Evolutionary conservation across 2,329 filamentous ascomycete genomes (phyloP), one percentile per base, ranked within the genome.

Genomic region (Alternaria burnsii): DNA sequence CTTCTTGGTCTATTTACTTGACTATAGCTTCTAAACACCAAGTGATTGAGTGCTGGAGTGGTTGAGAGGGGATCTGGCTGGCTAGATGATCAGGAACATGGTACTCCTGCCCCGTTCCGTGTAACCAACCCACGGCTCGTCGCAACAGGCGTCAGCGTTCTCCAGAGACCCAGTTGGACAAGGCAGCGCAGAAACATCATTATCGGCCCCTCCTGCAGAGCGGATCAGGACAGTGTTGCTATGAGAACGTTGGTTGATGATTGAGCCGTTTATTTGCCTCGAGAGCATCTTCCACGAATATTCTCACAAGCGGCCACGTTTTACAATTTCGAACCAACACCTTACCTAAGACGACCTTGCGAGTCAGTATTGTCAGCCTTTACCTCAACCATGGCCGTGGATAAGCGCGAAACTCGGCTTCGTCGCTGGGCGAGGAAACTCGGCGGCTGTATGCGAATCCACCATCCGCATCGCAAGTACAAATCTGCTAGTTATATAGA

Each of bases 391-490:
- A 58, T 48, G 42, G 22, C 36, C 4, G 30, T 53, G 14, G 24
- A 38, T 22, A 61, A 61, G 18, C 58, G 48, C 42, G 42, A 53
- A 46, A 53, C 54, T 11, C 46, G 48, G 12, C 43, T 61, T 42
- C 42, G 34, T 9, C 47, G 38, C 32, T 61, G 58, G 58, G 48
- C 58, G 12, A 58, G 42, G 42, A 61, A 47, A 42, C 46, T 61
- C 10, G 48, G 54, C 18, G 34, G 58, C 12, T 61, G 48, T 53
- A 20, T 61, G 10, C 51, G 28, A 28, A 58, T 50, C 11, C 47
- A 48, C 3, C 48, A 58, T 12, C 58, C 54, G 12, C 54, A 57
- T 10, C 58, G 48, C 22, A 58, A 28, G 42, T 52, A 43, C 42
- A 58, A 44, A 20, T 41, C 48, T 12, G n/a, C 32, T 50, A 48